Evolutionary conservation across 2,329 filamentous ascomycete species (phyloP).

Genomic region (Lachnellula occidentalis): DNA sequence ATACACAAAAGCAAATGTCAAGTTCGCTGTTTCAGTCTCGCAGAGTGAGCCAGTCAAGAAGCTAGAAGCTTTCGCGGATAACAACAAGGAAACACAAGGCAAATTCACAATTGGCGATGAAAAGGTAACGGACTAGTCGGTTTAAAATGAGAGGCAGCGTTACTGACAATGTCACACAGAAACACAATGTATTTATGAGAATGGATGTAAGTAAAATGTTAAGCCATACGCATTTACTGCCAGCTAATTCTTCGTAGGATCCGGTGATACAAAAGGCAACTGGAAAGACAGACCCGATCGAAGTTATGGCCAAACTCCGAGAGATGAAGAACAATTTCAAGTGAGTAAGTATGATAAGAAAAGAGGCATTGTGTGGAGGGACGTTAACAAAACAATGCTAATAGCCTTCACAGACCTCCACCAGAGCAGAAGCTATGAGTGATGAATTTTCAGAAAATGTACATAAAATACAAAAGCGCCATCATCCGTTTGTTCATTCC

Average conservation of each 20-base stretch:
- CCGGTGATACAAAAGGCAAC: slow-evolving; percentile 79
- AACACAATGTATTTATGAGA: slow-evolving; percentile 97
- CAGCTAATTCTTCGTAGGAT: slow-evolving; percentile 47
- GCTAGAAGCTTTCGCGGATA: slow-evolving; percentile 68
- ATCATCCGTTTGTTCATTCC: neutral
- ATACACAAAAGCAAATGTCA: slow-evolving; percentile 95
- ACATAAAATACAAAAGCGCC: neutral
- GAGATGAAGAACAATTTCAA: slow-evolving; percentile 75
- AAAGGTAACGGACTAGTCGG: slow-evolving; percentile 59
- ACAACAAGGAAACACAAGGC: slow-evolving; percentile 84
- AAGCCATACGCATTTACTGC: neutral
- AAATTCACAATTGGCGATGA: slow-evolving; percentile 97
- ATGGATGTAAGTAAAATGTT: slow-evolving; percentile 54
- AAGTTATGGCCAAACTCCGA: slow-evolving; percentile 79
- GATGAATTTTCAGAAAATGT: neutral
- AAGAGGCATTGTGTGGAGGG: neutral
- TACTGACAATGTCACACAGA: slow-evolving; percentile 40
- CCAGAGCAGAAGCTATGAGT: slow-evolving; percentile 1
- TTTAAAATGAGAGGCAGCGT: neutral
- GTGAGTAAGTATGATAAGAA: slow-evolving; percentile 26
- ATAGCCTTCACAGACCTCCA: slow-evolving; percentile 9
- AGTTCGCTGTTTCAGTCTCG: slow-evolving; percentile 73
- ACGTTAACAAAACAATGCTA: neutral
- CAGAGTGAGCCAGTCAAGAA: slow-evolving; percentile 72
- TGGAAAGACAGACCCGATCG: slow-evolving; percentile 71